Conservation (phyloP, 441 rosid species). For the Corymbia citriodora region DNA sequence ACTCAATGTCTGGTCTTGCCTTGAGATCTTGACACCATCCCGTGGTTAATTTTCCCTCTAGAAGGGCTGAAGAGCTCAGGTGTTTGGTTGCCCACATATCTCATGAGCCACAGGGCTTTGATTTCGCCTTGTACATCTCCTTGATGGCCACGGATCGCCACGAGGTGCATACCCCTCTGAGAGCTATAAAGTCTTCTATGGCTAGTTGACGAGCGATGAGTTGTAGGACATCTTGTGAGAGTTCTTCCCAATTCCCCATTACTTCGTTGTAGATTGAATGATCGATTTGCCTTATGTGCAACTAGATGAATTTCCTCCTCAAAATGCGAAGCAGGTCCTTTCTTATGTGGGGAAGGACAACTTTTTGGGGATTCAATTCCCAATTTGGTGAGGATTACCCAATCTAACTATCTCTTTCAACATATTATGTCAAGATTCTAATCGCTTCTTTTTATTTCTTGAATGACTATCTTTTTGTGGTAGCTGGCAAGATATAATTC, state of each 20-base stretch:
- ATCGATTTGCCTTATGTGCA: neutral
- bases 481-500: neutral
- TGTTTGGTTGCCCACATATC: too few species aligned
- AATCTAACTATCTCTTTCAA: neutral
- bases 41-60: too few species aligned
- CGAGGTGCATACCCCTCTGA: neutral
- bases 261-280: neutral
- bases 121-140: neutral
- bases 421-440: neutral
- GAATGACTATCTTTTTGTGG: neutral
- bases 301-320: neutral
- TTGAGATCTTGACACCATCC: too few species aligned
- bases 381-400: too few species aligned
- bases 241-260: neutral
- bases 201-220: neutral
- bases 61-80: too few species aligned
- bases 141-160: neutral
- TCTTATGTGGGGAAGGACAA: neutral
- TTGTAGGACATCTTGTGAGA: neutral
- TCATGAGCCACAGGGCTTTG: too few species aligned
- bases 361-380: too few species aligned
- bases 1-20: too few species aligned
- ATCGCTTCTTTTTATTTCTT: neutral
- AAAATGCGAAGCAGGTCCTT: neutral
- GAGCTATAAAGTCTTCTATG: neutral